A percentile compares a stretch with the other conserved stretches of the same genome.
Conservation (phyloP, 345 rosid species). For the Gossypium raimondii region DNA sequence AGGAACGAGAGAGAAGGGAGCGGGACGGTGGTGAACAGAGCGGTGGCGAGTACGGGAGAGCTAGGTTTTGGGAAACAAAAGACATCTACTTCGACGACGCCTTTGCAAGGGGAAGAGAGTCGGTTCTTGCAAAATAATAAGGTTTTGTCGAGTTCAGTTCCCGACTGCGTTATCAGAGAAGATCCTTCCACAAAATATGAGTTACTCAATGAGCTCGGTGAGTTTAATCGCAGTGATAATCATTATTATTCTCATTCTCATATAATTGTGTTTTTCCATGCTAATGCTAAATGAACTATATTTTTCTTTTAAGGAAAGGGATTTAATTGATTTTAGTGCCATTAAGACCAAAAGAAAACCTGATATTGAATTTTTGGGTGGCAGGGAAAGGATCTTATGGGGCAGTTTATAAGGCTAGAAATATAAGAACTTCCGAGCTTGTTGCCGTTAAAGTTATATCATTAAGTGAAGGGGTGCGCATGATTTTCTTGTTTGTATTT, state of each 20-base stretch:
- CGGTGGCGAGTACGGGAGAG: slow-evolving; percentile 51
- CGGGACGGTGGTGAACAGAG: slow-evolving; percentile 58
- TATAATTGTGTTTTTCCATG: neutral
- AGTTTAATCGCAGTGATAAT: slow-evolving; percentile 8
- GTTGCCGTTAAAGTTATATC: slow-evolving; percentile 97
- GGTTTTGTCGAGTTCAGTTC: slow-evolving; percentile 77
- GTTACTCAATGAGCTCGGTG: slow-evolving; percentile 91
- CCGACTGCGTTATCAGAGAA: slow-evolving; percentile 77
- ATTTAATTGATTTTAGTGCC: neutral
- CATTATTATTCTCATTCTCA: neutral
- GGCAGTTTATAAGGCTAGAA: slow-evolving; percentile 96
- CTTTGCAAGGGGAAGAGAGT: slow-evolving; percentile 42
- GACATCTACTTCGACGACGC: slow-evolving; percentile 36
- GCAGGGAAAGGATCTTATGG: slow-evolving; percentile 99
- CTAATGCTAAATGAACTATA: neutral
- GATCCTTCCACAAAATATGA: slow-evolving; percentile 96
- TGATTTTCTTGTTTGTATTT: slow-evolving; percentile 15
- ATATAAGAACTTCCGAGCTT: slow-evolving; percentile 86
- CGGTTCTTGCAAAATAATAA: slow-evolving; percentile 47
- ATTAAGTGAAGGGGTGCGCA: slow-evolving; percentile 77
- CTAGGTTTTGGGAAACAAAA: slow-evolving; percentile 54
- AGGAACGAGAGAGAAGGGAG: slow-evolving; percentile 20
- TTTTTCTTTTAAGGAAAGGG: neutral
- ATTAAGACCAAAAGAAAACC: neutral
- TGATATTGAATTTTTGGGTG: slow-evolving; percentile 22